Conservation (phyloP, 768 basidiomycete genomes). For the Russula emetica region DNA sequence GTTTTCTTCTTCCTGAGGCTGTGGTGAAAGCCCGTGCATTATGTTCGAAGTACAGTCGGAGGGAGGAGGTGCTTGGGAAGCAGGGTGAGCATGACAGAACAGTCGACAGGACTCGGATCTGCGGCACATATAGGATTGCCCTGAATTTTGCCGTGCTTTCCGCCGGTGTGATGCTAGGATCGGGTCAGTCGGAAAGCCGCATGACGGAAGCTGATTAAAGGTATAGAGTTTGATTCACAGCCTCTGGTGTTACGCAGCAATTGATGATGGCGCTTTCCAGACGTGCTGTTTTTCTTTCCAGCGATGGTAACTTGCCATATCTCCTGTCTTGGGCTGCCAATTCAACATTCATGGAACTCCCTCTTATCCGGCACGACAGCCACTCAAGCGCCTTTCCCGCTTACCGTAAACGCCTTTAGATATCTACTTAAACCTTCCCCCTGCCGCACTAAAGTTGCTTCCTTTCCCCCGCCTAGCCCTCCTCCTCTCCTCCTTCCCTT, state of each 20-base stretch:
- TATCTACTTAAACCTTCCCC: slow-evolving; percentile 26
- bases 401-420: slow-evolving; percentile 27
- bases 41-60: slow-evolving; percentile 6
- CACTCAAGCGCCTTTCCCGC: slow-evolving; percentile 20
- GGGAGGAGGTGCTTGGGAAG: background rate
- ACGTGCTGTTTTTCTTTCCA: slow-evolving; percentile 15
- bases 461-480: slow-evolving; percentile 8
- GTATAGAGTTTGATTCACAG: slow-evolving; percentile 31
- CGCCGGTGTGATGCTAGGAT: slow-evolving; percentile 1
- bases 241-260: slow-evolving; percentile 15
- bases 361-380: slow-evolving; percentile 25
- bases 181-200: slow-evolving; percentile 22
- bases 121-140: slow-evolving; percentile 4
- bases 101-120: background rate
- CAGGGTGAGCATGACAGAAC: background rate
- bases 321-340: slow-evolving; percentile 24
- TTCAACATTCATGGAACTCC: slow-evolving; percentile 24
- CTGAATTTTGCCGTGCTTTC: slow-evolving; percentile 15
- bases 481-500: background rate
- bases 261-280: slow-evolving; percentile 11
- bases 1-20: slow-evolving; percentile 1
- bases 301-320: slow-evolving; percentile 23
- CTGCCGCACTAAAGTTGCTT: slow-evolving; percentile 5
- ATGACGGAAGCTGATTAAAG: slow-evolving; percentile 28
- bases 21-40: slow-evolving; percentile 14